These are phyloP conservation scores for Botrytis squamosa DNA, from an alignment of 2,329 filamentous ascomycete species.

Conservation along the genomic window DNA sequence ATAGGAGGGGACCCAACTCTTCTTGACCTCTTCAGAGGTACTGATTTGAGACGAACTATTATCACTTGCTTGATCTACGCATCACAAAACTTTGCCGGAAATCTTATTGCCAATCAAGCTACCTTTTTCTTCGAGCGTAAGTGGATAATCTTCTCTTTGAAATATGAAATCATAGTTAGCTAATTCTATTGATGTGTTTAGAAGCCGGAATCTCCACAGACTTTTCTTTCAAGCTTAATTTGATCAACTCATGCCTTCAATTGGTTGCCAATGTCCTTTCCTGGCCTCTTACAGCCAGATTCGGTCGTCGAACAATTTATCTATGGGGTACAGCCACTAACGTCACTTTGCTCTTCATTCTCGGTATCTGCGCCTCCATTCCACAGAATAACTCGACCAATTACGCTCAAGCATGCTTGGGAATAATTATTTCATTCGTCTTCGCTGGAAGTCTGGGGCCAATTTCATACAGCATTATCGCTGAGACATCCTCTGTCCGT, in stretches of 20 bases:
- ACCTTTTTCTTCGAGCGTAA: constrained; percentile 55
- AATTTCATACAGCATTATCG: constrained; percentile 65
- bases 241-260: constrained; percentile 64
- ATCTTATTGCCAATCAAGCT: constrained; percentile 62
- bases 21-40: constrained; percentile 54
- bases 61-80: constrained; percentile 59
- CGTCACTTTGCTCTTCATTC: constrained; percentile 52
- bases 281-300: constrained; percentile 64
- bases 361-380: constrained; percentile 59
- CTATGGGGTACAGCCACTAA: constrained; percentile 59
- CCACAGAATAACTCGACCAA: constrained; percentile 43
- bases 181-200: constrained; percentile 40
- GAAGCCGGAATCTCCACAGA: constrained; percentile 58
- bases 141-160: constrained; percentile 21
- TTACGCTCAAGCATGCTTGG: constrained; percentile 59
- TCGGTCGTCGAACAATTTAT: constrained; percentile 64
- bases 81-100: constrained; percentile 60
- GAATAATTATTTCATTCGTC: constrained; percentile 63
- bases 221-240: constrained; percentile 58
- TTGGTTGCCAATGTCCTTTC: constrained; percentile 63
- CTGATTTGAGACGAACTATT: constrained; percentile 53
- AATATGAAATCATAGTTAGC: constrained; percentile 27
- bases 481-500: constrained; percentile 64
- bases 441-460: constrained; percentile 63
- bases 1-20: constrained; percentile 46